Evolutionary conservation across 2,329 filamentous ascomycete genomes (phyloP).

Genomic region (Ilyonectria sp.): DNA sequence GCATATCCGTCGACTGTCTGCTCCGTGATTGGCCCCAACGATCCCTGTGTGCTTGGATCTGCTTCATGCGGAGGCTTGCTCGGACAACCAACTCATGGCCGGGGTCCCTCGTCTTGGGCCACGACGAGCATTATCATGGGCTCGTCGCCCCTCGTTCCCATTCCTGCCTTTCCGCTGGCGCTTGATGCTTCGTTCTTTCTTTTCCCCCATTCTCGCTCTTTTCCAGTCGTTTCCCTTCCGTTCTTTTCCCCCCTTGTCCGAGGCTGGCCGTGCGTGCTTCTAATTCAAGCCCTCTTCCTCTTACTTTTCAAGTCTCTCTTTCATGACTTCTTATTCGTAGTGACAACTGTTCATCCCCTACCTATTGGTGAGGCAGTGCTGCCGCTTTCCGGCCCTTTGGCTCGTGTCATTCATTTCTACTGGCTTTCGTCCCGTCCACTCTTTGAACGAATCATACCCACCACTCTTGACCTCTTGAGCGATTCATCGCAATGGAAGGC

Average conservation of each 20-base stretch:
- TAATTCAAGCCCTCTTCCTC: constrained; percentile 38
- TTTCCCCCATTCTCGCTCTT: constrained; percentile 26
- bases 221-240: constrained; percentile 40
- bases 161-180: background rate
- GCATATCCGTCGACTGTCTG: constrained; percentile 33
- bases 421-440: constrained; percentile 11
- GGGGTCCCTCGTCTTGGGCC: constrained; percentile 42
- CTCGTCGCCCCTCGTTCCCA: constrained; percentile 19
- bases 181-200: constrained; percentile 28
- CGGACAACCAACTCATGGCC: constrained; percentile 22
- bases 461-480: constrained; percentile 7
- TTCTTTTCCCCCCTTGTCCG: constrained; percentile 36
- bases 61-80: constrained; percentile 47
- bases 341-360: constrained; percentile 34
- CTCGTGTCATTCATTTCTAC: constrained; percentile 23
- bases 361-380: constrained; percentile 41
- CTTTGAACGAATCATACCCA: constrained; percentile 22
- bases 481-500: constrained; percentile 42
- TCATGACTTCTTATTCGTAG: constrained; percentile 33
- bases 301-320: constrained; percentile 28
- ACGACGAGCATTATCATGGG: constrained; percentile 29
- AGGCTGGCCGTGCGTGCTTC: constrained; percentile 45
- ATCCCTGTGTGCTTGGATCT: constrained; percentile 25
- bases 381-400: constrained; percentile 11
- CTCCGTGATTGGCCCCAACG: constrained; percentile 38